Conservation (phyloP, 768 basidiomycete species). For the Scleroderma citrinum region DNA sequence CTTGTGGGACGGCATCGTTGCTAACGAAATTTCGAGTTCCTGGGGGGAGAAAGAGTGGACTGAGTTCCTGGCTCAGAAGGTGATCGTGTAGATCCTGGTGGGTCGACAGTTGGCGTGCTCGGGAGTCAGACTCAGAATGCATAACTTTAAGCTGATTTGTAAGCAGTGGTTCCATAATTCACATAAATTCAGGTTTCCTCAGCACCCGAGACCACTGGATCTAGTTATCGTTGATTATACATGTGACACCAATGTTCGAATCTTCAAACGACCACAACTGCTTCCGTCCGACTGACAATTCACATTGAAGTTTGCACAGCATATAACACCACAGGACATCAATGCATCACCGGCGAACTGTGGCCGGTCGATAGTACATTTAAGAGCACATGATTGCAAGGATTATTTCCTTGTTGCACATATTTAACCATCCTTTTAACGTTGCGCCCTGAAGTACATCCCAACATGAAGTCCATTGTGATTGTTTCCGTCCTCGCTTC, state of each 20-base stretch:
- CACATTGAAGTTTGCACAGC: neutral
- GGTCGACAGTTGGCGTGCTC: too few species aligned
- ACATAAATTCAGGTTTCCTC: too few species aligned
- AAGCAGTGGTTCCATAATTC: neutral
- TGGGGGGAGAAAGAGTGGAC: slow-evolving; percentile 83
- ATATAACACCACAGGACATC: neutral
- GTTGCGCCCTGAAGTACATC: neutral
- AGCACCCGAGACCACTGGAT: too few species aligned
- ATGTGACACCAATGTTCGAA: too few species aligned
- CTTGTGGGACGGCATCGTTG: slow-evolving; percentile 71
- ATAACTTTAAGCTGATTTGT: neutral
- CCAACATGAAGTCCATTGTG: slow-evolving; percentile 14
- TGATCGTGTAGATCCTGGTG: slow-evolving; percentile 32
- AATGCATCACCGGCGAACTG: too few species aligned
- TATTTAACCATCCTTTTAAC: too few species aligned
- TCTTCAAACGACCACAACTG: too few species aligned
- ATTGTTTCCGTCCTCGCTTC: slow-evolving; percentile 4
- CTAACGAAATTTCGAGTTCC: slow-evolving; percentile 67
- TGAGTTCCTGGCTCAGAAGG: slow-evolving; percentile 61
- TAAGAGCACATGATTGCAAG: neutral
- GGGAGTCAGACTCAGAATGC: too few species aligned
- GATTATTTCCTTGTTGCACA: neutral
- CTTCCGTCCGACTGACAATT: too few species aligned
- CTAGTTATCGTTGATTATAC: too few species aligned
- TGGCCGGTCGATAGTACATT: neutral